phyloP scores from a whole-genome alignment of 2,329 filamentous ascomycete species.

The Pseudogymnoascus sp. region DNA sequence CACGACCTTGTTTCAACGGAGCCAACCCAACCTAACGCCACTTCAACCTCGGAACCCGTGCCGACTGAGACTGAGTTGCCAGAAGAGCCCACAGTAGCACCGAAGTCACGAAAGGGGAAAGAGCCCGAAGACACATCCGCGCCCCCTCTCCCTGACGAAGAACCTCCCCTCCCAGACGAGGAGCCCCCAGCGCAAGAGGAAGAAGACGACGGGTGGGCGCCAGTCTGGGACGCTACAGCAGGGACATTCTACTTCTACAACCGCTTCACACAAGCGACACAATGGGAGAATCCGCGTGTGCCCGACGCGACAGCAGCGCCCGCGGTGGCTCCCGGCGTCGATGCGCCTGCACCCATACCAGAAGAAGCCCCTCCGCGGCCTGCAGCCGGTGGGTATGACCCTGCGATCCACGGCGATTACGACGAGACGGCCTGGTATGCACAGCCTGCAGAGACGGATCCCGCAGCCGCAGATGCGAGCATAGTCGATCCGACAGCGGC shows the following conservation, averaged over 20 bases:
- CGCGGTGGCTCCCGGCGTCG: conserved; percentile 23
- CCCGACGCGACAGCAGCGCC: conserved; percentile 34
- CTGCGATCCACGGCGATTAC: conserved; percentile 91
- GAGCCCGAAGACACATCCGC: conserved; percentile 32
- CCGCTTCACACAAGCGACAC: conserved; percentile 62
- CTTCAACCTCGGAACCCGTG: not conserved
- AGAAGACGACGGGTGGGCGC: conserved; percentile 71
- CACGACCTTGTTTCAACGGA: not conserved
- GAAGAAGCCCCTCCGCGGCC: conserved; percentile 23
- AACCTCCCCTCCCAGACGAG: conserved; percentile 39
- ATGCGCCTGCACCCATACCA: conserved; percentile 23
- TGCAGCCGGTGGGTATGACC: conserved; percentile 74
- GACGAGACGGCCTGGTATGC: conserved; percentile 96
- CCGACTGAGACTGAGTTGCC: not conserved
- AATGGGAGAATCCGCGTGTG: conserved; percentile 82
- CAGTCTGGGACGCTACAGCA: conserved; percentile 61
- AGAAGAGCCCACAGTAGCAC: not conserved
- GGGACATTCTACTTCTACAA: conserved; percentile 80
- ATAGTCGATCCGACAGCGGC: conserved; percentile 36
- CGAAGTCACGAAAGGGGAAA: conserved; percentile 18
- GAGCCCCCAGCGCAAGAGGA: conserved; percentile 39
- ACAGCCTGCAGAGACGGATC: conserved; percentile 40
- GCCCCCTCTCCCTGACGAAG: conserved; percentile 33
- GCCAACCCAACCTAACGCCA: not conserved
- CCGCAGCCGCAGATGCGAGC: conserved; percentile 26